Percentiles rank a stretch among this genome's conserved stretches.
phyloP scores from a whole-genome alignment of 805 yeast genomes.

The Candida hispaniensis region DNA sequence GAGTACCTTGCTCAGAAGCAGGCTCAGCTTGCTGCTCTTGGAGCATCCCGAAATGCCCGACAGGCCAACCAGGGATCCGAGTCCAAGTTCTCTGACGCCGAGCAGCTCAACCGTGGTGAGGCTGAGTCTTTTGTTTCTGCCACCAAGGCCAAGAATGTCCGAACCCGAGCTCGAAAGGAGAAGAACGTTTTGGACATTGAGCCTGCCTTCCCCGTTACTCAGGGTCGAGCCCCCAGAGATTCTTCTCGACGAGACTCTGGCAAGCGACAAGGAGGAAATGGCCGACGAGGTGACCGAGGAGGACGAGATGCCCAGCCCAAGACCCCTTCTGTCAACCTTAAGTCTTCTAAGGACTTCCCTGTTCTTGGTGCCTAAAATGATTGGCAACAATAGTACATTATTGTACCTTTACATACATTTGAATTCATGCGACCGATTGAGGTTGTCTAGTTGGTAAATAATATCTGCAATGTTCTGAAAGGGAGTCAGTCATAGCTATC shows the following conservation, averaged over 20 bases:
- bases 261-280: conserved; percentile 28
- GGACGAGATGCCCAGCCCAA: conserved; percentile 29
- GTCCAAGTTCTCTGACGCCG: conserved; percentile 38
- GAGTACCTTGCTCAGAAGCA: conserved; percentile 66
- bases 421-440: no score
- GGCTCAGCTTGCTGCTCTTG: conserved; percentile 20
- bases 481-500: no score
- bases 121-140: conserved; percentile 46
- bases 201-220: conserved; percentile 48
- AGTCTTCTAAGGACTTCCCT: conserved; percentile 24
- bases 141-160: conserved; percentile 54
- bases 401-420: no score
- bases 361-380: conserved; percentile 22
- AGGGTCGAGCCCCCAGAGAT: conserved; percentile 16
- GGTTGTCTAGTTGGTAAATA: no score
- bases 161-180: conserved; percentile 68
- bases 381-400: no score
- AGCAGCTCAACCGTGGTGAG: conserved; percentile 53
- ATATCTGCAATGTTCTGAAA: no score
- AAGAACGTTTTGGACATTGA: conserved; percentile 67
- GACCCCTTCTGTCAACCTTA: conserved; percentile 22
- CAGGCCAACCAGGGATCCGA: conserved; percentile 51
- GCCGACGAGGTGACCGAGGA: conserved; percentile 27
- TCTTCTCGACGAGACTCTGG: conserved; percentile 21
- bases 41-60: conserved; percentile 26